Percentiles rank a stretch among this genome's conserved stretches.
These are phyloP conservation scores for Bryum argenteum DNA, from an alignment of 225 moss, liverwort and hornwort species.

Conservation along the genomic window DNA sequence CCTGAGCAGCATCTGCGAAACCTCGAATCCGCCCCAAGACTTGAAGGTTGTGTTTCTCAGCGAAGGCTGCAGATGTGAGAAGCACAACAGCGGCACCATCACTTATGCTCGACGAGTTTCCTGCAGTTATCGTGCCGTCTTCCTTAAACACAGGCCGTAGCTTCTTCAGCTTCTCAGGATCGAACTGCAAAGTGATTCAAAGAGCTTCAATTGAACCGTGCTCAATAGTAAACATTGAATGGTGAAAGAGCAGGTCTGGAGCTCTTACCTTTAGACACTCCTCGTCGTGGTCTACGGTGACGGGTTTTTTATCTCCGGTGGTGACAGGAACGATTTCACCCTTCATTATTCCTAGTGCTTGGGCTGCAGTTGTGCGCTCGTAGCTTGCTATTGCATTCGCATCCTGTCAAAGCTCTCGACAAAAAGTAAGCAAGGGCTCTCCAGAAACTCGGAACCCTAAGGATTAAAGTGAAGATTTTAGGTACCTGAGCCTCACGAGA, in stretches of 20 bases:
- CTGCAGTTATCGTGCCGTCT: constrained; percentile 88
- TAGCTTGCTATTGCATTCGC: constrained; percentile 86
- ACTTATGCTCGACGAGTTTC: constrained; percentile 85
- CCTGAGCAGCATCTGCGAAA: constrained; percentile 94
- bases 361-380: constrained; percentile 72
- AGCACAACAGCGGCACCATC: constrained; percentile 91
- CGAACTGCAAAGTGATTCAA: constrained; percentile 52
- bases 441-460: too few species aligned
- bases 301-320: constrained; percentile 51
- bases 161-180: constrained; percentile 75
- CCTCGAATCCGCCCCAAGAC: constrained; percentile 80
- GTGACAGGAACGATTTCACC: constrained; percentile 70
- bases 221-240: neutral
- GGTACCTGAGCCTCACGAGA: constrained; percentile 79
- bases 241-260: neutral
- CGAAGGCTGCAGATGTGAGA: constrained; percentile 71
- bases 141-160: constrained; percentile 71
- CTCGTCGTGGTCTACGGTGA: constrained; percentile 68
- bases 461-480: too few species aligned
- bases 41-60: constrained; percentile 65
- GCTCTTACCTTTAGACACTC: constrained; percentile 75
- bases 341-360: constrained; percentile 60
- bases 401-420: constrained; percentile 66
- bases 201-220: constrained; percentile 6
- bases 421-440: too few species aligned